Percentiles rank a stretch among this genome's conserved stretches.
Evolutionary conservation across 441 rosid species (phyloP).

Genomic region (Populus hybrid): DNA sequence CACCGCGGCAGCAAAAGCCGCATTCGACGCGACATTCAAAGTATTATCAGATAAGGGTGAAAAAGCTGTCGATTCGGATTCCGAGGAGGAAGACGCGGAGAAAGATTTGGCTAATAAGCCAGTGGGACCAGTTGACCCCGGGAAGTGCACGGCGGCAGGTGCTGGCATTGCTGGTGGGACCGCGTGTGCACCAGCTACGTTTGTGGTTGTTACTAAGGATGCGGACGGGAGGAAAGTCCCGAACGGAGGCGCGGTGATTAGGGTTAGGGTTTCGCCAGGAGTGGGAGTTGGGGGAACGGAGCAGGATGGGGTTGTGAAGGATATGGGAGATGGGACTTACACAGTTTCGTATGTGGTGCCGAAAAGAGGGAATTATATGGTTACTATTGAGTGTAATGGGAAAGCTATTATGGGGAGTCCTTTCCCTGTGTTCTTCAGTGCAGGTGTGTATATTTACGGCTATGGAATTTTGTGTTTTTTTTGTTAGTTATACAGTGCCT

Average conservation of each 20-base stretch:
- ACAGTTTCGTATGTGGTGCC: constrained; percentile 91
- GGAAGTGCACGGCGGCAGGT: constrained; percentile 87
- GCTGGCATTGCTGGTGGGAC: constrained; percentile 98
- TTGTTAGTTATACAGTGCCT: neutral
- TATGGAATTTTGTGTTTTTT: neutral
- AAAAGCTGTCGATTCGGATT: constrained; percentile 51
- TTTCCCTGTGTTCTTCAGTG: constrained; percentile 95
- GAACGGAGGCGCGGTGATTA: constrained; percentile 67
- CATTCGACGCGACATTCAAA: constrained; percentile 93
- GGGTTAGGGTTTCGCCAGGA: constrained; percentile 81
- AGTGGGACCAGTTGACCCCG: constrained; percentile 82
- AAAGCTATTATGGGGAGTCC: constrained; percentile 94
- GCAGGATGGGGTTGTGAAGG: constrained; percentile 91
- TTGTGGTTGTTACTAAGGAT: constrained; percentile 82
- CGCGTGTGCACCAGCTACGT: constrained; percentile 80
- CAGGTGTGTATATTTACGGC: constrained; percentile 40
- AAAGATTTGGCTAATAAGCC: constrained; percentile 71
- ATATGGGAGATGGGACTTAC: constrained; percentile 90
- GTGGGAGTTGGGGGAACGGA: constrained; percentile 94
- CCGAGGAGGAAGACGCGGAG: constrained; percentile 68
- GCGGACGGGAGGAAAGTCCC: constrained; percentile 84
- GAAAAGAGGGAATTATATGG: constrained; percentile 97
- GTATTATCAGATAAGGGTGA: constrained; percentile 40
- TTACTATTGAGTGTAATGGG: constrained; percentile 82
- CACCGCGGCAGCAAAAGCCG: constrained; percentile 92